Percentiles rank a stretch among this genome's conserved stretches.
phyloP scores from a whole-genome alignment of 164 flowering plant genomes.

The Litsea cubeba region DNA sequence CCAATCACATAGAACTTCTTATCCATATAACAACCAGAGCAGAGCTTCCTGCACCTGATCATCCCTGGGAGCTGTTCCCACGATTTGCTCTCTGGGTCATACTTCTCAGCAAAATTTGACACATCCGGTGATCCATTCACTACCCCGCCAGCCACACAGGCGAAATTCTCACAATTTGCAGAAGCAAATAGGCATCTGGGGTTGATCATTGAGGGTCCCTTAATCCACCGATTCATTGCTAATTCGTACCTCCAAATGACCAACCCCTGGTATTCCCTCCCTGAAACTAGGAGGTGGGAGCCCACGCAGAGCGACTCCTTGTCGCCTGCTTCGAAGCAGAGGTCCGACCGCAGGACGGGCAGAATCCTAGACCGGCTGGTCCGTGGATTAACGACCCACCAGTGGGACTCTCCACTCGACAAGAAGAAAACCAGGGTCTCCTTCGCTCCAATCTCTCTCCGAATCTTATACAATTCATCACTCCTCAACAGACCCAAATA shows the following conservation, averaged over 20 bases:
- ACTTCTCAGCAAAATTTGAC: constrained; percentile 55
- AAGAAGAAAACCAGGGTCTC: constrained; percentile 63
- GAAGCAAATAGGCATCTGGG: constrained; percentile 81
- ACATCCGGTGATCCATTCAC: constrained; percentile 22
- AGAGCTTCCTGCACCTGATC: constrained; percentile 41
- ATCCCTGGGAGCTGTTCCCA: constrained; percentile 65
- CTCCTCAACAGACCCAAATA: constrained; percentile 32
- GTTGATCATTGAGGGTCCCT: constrained; percentile 60
- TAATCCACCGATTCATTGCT: constrained; percentile 46
- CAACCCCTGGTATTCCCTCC: constrained; percentile 48
- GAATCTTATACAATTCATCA: constrained; percentile 54
- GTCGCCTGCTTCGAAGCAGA: constrained; percentile 46
- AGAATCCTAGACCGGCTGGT: constrained; percentile 40
- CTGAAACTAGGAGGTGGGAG: constrained; percentile 73
- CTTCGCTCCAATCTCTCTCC: constrained; percentile 34
- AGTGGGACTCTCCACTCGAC: constrained; percentile 49
- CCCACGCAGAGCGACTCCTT: constrained; percentile 79
- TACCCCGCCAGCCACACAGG: constrained; percentile 79
- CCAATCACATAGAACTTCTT: constrained; percentile 71
- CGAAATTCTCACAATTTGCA: constrained; percentile 50
- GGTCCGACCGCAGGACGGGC: constrained; percentile 55
- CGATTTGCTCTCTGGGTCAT: constrained; percentile 37
- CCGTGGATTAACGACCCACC: constrained; percentile 59
- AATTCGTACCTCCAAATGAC: constrained; percentile 71
- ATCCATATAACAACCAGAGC: constrained; percentile 78